Base-by-base conservation (phyloP, 73 alveolate genomes). In the Paramecium bursaria region DNA sequence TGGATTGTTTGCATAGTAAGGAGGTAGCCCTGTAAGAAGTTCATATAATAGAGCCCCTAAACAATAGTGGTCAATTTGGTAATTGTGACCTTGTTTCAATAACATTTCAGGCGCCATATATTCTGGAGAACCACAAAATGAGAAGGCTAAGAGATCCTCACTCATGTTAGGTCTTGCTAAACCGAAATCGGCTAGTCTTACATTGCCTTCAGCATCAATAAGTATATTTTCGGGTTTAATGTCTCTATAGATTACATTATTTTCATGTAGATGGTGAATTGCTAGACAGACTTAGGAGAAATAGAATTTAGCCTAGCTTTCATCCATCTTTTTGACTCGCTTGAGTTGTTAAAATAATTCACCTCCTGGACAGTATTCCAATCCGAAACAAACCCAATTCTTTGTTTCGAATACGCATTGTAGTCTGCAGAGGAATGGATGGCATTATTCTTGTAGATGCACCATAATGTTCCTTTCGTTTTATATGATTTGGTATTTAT, bases 141-240 rank as follows among this genome's bases (percentile, higher is more conserved):
- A 86, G 73, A 35, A 67, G n/a, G 95, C 86, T 42, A 79, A 48
- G 23, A 57, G 73, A 49, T 85, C 74, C 22, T 46, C 35, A 14
- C 54, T 73, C 33, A 86, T 77, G 52, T 90, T 73, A 2, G 86
- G 75, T 26, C 75, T 74, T 3, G 95, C 85, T 4, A 90, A 74
- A 46, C 95, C 95, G 50, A 90, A 90, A 50, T 90, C 95, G 17
- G 92, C 90, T 31, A 89, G 30, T 54, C 73, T 79, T 3, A 79
- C 50, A 33, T 90, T 49, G 3, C 95, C 95, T 9, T 90, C 91
- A 17, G 51, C 30, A 57, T 90, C 95, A 4, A 90, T 75, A 3
- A 92, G 76, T 14, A 92, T 87, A 53, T 92, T 92, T 39, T 92
- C 97, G 48, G 97, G 97, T 61, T 92, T 92, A 14, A 92, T 75